These are phyloP conservation scores for Starmerella vaccinii DNA, from an alignment of 805 yeast genomes.

Conservation along the genomic window DNA sequence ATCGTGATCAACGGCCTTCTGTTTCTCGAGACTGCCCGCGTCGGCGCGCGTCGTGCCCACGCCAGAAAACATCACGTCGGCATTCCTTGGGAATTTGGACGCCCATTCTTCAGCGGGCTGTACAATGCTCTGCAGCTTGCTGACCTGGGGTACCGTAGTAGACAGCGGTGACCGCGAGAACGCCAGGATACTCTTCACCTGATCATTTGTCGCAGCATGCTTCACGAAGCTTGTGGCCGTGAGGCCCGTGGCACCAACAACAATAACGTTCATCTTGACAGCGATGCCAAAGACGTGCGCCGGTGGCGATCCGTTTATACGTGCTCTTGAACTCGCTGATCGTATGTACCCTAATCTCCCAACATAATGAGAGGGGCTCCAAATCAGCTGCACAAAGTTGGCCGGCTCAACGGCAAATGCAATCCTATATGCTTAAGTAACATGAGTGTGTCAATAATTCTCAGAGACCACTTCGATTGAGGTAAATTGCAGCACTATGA, in stretches of 20 bases:
- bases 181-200: slow-evolving; percentile 38
- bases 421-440: too few relatives aligned
- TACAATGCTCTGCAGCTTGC: slow-evolving; percentile 34
- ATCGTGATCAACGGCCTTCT: slow-evolving; percentile 64
- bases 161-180: slow-evolving; percentile 28
- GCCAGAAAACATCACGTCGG: slow-evolving; percentile 46
- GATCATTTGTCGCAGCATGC: slow-evolving; percentile 33
- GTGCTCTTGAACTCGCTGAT: background rate
- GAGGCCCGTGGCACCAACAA: slow-evolving; percentile 68
- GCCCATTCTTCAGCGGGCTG: slow-evolving; percentile 46
- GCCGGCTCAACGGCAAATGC: too few relatives aligned
- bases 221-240: slow-evolving; percentile 54
- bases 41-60: slow-evolving; percentile 65
- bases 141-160: slow-evolving; percentile 3
- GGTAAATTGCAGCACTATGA: too few relatives aligned
- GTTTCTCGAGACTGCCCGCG: slow-evolving; percentile 66
- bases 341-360: background rate
- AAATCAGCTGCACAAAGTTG: too few relatives aligned
- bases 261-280: slow-evolving; percentile 10
- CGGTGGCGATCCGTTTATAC: background rate
- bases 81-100: slow-evolving; percentile 27
- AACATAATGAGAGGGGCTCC: background rate
- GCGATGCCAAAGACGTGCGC: too few relatives aligned
- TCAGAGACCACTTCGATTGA: too few relatives aligned
- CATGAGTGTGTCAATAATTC: too few relatives aligned